Percentiles rank a stretch among this genome's conserved stretches.
Evolutionary conservation across 1,284 basidiomycete species (phyloP).

Genomic region (Trichosporon sp.): DNA sequence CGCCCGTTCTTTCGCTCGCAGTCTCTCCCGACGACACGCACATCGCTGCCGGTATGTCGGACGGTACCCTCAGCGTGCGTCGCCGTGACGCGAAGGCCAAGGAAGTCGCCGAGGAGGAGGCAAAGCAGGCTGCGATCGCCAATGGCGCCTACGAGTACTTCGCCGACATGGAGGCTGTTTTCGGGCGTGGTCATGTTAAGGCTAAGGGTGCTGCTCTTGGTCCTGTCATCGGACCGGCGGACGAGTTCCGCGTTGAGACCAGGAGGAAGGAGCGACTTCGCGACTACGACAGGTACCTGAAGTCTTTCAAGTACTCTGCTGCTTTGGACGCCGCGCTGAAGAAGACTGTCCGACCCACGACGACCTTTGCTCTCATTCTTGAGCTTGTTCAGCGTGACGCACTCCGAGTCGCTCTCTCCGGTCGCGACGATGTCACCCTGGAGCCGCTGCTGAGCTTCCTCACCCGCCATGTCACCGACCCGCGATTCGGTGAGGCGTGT

Average conservation of each 20-base stretch:
- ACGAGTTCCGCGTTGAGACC: constrained; percentile 72
- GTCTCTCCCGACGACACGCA: constrained; percentile 96
- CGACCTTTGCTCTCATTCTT: constrained; percentile 84
- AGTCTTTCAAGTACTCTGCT: constrained; percentile 90
- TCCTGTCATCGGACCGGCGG: constrained; percentile 54
- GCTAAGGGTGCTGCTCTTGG: constrained; percentile 54
- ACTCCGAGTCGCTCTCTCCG: constrained; percentile 75
- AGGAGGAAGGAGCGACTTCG: constrained; percentile 68
- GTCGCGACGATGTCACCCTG: constrained; percentile 88
- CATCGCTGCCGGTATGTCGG: constrained; percentile 91
- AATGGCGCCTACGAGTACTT: constrained; percentile 69
- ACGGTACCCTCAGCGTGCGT: constrained; percentile 87
- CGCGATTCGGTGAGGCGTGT: constrained; percentile 83
- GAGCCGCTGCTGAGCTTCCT: constrained; percentile 85
- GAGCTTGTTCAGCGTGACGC: constrained; percentile 93
- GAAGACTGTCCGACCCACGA: constrained; percentile 68
- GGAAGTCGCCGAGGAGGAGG: constrained; percentile 55
- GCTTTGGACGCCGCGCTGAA: constrained; percentile 84
- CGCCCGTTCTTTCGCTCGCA: constrained; percentile 85
- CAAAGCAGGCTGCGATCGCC: constrained; percentile 54
- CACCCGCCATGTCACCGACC: constrained; percentile 79
- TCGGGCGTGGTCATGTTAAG: constrained; percentile 60
- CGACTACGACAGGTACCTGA: constrained; percentile 85
- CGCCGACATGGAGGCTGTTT: constrained; percentile 56
- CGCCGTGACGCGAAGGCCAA: constrained; percentile 71